These are phyloP conservation scores for Toxoplasma gondii DNA, from an alignment of 169 alveolate genomes.

Conservation along the genomic window DNA sequence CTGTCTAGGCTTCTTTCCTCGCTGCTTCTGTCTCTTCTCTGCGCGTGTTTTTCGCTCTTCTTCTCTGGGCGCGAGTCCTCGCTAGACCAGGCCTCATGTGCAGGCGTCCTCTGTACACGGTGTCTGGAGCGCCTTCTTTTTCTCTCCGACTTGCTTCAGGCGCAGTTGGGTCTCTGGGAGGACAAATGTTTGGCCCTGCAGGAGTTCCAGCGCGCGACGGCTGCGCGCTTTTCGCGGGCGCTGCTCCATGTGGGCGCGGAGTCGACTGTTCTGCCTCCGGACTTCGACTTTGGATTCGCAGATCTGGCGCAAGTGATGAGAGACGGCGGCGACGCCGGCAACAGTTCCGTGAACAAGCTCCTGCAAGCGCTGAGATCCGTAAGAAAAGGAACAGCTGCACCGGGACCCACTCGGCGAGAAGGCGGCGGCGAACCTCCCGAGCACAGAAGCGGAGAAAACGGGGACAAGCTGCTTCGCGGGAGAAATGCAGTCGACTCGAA, in stretches of 20 bases:
- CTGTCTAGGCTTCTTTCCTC: too few species aligned
- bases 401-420: too few species aligned
- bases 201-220: neutral
- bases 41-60: too few species aligned
- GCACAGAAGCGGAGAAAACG: too few species aligned
- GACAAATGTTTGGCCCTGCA: neutral
- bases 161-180: neutral
- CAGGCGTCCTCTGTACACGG: too few species aligned
- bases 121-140: neutral
- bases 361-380: slow-evolving; percentile 30
- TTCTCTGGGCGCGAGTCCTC: too few species aligned
- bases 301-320: slow-evolving; percentile 14
- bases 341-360: neutral
- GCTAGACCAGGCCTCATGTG: too few species aligned
- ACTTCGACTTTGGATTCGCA: slow-evolving; percentile 28
- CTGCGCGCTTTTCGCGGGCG: neutral
- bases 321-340: slow-evolving; percentile 16
- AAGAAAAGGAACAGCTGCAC: neutral
- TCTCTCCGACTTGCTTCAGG: neutral
- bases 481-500: too few species aligned
- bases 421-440: too few species aligned
- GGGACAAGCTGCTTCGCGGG: too few species aligned
- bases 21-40: too few species aligned
- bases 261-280: neutral
- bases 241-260: neutral